phyloP scores from a whole-genome alignment of 371 early-diverging fungal genomes.

The Mucor piriformis region DNA sequence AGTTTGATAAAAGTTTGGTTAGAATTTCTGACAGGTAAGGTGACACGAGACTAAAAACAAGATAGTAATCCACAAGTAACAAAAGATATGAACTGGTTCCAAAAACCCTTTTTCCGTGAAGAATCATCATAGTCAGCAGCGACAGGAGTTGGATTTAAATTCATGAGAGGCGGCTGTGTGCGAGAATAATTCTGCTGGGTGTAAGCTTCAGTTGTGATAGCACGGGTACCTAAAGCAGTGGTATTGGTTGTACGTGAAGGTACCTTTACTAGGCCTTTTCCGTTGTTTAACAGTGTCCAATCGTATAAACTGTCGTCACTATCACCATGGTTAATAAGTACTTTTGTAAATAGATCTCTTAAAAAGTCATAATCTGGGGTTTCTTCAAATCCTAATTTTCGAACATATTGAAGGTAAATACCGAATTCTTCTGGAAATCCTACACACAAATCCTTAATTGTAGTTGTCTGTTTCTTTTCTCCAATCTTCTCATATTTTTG shows the following conservation, averaged over 20 bases:
- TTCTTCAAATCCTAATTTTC: slow-evolving; percentile 94
- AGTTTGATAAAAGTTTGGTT: no score
- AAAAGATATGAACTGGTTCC: slow-evolving; percentile 28
- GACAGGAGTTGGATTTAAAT: neutral
- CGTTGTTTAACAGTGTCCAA: slow-evolving; percentile 83
- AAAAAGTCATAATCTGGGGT: slow-evolving; percentile 94
- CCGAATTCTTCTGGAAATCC: slow-evolving; percentile 95
- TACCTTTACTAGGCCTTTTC: slow-evolving; percentile 38
- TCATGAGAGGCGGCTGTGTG: slow-evolving; percentile 15
- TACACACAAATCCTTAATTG: slow-evolving; percentile 88
- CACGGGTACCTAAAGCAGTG: neutral
- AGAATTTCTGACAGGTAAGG: neutral
- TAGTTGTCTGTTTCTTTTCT: slow-evolving; percentile 94
- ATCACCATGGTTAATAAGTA: slow-evolving; percentile 72
- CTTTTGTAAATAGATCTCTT: slow-evolving; percentile 86
- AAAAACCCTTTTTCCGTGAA: slow-evolving; percentile 28
- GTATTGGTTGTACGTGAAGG: slow-evolving; percentile 1
- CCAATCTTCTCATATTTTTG: slow-evolving; percentile 99
- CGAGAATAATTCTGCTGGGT: slow-evolving; percentile 8
- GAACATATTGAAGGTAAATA: slow-evolving; percentile 89
- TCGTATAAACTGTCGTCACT: slow-evolving; percentile 92
- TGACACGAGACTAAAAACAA: slow-evolving; percentile 11
- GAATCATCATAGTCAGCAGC: slow-evolving; percentile 5
- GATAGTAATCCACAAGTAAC: slow-evolving; percentile 27
- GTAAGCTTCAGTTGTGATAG: neutral